A percentile compares a stretch with the other conserved stretches of the same genome.
These are phyloP conservation scores for Malassezia dermatis DNA, from an alignment of 1,284 basidiomycete genomes.

Conservation along the genomic window DNA sequence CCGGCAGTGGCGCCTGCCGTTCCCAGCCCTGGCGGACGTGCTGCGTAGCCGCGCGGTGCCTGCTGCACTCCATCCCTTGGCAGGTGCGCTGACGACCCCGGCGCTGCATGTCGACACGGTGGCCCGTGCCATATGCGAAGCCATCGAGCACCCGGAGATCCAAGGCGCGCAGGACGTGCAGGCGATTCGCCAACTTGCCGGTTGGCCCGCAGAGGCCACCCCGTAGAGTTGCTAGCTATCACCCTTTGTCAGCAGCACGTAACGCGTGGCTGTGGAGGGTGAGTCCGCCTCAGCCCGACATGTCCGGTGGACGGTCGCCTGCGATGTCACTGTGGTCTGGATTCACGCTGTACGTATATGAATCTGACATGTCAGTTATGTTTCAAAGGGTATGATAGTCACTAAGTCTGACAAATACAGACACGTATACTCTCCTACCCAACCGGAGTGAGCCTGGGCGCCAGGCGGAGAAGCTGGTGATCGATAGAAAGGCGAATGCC, in stretches of 20 bases:
- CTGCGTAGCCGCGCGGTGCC: conserved; percentile 16
- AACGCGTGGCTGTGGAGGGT: background rate
- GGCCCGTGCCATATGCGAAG: conserved; percentile 64
- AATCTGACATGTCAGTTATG: conserved; percentile 4
- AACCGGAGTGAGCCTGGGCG: conserved; percentile 4
- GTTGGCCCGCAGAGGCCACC: conserved; percentile 18
- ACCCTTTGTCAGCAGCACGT: background rate
- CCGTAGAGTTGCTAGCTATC: background rate
- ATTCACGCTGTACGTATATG: conserved; percentile 14
- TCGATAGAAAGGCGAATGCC: conserved; percentile 2
- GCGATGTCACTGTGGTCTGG: conserved; percentile 17
- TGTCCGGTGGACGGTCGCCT: background rate
- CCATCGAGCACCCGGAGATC: conserved; percentile 49
- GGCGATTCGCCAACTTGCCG: conserved; percentile 29
- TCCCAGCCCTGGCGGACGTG: conserved; percentile 55
- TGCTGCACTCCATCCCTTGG: conserved; percentile 56
- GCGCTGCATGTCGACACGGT: conserved; percentile 95
- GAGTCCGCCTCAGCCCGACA: background rate
- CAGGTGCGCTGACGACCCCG: conserved; percentile 65
- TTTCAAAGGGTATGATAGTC: conserved; percentile 7
- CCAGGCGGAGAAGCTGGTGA: conserved; percentile 12
- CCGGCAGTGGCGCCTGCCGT: conserved; percentile 49
- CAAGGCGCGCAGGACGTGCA: conserved; percentile 25
- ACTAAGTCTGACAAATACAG: background rate
- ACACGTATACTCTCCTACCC: conserved; percentile 12